phyloP scores from a whole-genome alignment of 2,329 filamentous ascomycete genomes.

The Tolypocladium tundrense region DNA sequence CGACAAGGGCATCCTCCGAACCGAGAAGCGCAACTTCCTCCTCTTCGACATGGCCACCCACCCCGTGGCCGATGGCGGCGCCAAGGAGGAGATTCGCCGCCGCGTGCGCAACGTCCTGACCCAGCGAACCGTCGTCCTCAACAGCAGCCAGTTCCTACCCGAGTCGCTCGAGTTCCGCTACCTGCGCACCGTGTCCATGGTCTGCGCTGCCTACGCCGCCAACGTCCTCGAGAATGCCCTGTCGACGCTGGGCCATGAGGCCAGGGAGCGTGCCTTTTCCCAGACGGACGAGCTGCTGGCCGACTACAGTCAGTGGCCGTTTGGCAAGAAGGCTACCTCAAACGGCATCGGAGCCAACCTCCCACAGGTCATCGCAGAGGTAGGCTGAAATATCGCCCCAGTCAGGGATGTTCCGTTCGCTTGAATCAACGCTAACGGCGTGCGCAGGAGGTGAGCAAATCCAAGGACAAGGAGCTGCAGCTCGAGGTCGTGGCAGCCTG shows the following conservation, averaged over 20 bases:
- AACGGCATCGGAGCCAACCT: constrained; percentile 88
- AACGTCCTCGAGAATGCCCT: constrained; percentile 98
- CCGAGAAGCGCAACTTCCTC: constrained; percentile 98
- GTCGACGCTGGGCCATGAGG: constrained; percentile 85
- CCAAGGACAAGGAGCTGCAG: constrained; percentile 90
- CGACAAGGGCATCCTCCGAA: constrained; percentile 96
- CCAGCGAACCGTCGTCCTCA: constrained; percentile 85
- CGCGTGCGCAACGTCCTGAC: constrained; percentile 88
- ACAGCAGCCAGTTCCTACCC: constrained; percentile 77
- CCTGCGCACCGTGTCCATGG: constrained; percentile 85
- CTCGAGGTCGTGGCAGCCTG: constrained; percentile 96
- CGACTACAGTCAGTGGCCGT: constrained; percentile 97
- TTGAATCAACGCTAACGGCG: neutral
- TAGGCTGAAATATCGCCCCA: constrained; percentile 17
- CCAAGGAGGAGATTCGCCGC: constrained; percentile 93
- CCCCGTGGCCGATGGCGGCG: constrained; percentile 88
- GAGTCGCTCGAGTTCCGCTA: constrained; percentile 93
- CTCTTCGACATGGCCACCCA: constrained; percentile 99
- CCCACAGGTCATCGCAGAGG: constrained; percentile 73
- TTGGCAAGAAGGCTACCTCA: constrained; percentile 69
- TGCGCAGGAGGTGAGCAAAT: constrained; percentile 62
- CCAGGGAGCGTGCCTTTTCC: constrained; percentile 85
- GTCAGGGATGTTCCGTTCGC: neutral
- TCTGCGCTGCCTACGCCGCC: constrained; percentile 94
- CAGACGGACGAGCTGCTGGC: constrained; percentile 93